Percentiles rank a stretch among this genome's conserved stretches.
Conservation (phyloP, 306 rosid genomes). For the Cucumis cinereus region DNA sequence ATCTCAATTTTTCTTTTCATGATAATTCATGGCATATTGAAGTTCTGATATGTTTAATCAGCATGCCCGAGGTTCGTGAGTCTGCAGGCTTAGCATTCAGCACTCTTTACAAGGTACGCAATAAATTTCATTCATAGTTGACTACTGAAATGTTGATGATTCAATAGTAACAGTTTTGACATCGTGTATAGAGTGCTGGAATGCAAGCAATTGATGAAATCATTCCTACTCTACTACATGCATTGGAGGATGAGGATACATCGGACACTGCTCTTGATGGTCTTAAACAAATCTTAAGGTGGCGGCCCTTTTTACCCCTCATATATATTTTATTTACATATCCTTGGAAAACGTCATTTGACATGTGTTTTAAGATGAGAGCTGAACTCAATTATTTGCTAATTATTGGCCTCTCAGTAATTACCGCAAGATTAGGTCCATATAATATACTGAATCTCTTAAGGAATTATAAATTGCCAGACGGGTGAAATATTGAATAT, state of each 20-base stretch:
- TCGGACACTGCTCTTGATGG: slow-evolving; percentile 97
- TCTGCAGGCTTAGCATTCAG: slow-evolving; percentile 94
- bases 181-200: slow-evolving; percentile 70
- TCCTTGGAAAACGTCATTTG: not conserved
- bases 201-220: slow-evolving; percentile 97
- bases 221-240: slow-evolving; percentile 90
- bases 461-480: no score
- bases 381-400: not conserved
- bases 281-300: slow-evolving; percentile 96
- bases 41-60: slow-evolving; percentile 20
- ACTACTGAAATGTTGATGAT: not conserved
- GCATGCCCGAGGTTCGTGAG: slow-evolving; percentile 79
- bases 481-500: not conserved
- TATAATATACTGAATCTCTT: not conserved
- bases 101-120: slow-evolving; percentile 79
- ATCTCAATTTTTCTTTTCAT: not conserved
- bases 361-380: not conserved
- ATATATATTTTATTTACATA: not conserved
- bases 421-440: not conserved
- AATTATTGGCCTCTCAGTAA: not conserved
- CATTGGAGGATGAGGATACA: slow-evolving; percentile 79
- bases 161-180: not conserved
- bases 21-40: not conserved
- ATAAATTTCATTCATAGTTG: not conserved
- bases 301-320: not conserved